Evolutionary conservation across 2,329 filamentous ascomycete genomes (phyloP), one percentile per base, ranked within the genome.

Genomic region (Chalaropsis ovoidea): DNA sequence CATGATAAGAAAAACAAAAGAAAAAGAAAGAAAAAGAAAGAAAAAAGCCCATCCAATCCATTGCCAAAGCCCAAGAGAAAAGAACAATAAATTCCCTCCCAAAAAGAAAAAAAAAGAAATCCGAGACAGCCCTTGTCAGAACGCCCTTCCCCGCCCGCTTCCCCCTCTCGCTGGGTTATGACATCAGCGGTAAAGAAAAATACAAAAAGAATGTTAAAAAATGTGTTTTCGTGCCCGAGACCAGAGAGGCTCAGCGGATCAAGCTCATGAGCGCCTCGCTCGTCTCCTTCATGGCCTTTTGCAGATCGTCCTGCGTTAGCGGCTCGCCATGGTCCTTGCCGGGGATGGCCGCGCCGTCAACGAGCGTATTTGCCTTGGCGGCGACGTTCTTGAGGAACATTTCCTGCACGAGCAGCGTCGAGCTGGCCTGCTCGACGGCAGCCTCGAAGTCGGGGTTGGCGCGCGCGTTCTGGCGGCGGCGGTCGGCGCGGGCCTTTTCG

Each of bases 231-330:
- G 35, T 39, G 47, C 19, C 47, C 22, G 10, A 52, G 47, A 19
- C 22, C 8, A 58, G 54, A 58, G 27, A 17, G 52, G 52, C 61
- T 64, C 45, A 67, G 62, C 58, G 62, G 10, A 58, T 58, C 31
- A 67, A 56, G 41, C 62, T 64, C 65, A 67, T 62, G 24, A 67
- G 52, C 52, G 65, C 65, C 62, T 67, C 65, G 17, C 62, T 61
- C 31, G 62, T 63, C 43, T 67, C 65, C 56, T 56, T 61, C 35
- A 62, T 61, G 15, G 61, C 41, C 39, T 56, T 67, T 13, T 61
- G 45, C n/a, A 58, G 54, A 39, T 62, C 61, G 24, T 62, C 42
- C 3, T 45, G 42, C 41, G 45, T 47, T 31, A 22, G 42, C 24
- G n/a, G 13, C 35, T 39, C 58, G 41, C 42, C 39, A 11, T 41